Evolutionary conservation across 352 stramenopile genomes (phyloP), one percentile per base, ranked within the genome.

Genomic region (Peronosclerospora sorghi): DNA sequence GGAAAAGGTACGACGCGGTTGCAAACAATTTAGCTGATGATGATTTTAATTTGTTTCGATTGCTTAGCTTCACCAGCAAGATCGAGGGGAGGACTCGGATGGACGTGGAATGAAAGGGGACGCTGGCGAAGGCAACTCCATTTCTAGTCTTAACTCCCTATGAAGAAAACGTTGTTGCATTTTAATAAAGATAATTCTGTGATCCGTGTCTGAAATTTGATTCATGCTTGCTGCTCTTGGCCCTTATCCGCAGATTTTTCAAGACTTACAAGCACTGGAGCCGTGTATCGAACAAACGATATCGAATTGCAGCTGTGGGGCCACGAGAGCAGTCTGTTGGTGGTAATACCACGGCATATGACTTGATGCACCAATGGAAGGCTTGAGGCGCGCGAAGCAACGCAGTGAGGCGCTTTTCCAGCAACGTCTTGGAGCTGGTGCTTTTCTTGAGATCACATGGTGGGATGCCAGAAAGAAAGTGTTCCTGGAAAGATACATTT

Each of bases 311-410:
- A 15, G 32, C 49, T n/a, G 20, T 19, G 47, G 32, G 26, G 8
- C 29, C 38, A 45, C 12, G 14, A 41, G 39, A 32, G 9, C 12
- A 17, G 17, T 18, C 20, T 15, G 32, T 8, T 18, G 21, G 41
- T 32, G 28, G 62, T 20, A 42, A 60, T 9, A 38, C 51, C 32
- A 48, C 62, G 15, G 23, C 62, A 48, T 86, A 88, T 6, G 73
- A 76, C 41, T 88, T 88, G 39, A 88, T 59, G 13, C 76, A 88
- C 40, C 68, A 86, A 34, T 86, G 71, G 1, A 72, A 42, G 2
- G 45, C 29, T 5, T 63, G 35, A 0, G 38, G 21, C 1, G 37
- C 37, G 6, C 29, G 18, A 6, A 76, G 12, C 28, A 88, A 38
- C 10, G 62, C 59, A 6, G n/a, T 28, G 1, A 86, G 39, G 0